Percentiles rank a stretch among this genome's conserved stretches.
These are phyloP conservation scores for Flaveria ramosissima DNA, from an alignment of 129 eudicot genomes.

Conservation along the genomic window DNA sequence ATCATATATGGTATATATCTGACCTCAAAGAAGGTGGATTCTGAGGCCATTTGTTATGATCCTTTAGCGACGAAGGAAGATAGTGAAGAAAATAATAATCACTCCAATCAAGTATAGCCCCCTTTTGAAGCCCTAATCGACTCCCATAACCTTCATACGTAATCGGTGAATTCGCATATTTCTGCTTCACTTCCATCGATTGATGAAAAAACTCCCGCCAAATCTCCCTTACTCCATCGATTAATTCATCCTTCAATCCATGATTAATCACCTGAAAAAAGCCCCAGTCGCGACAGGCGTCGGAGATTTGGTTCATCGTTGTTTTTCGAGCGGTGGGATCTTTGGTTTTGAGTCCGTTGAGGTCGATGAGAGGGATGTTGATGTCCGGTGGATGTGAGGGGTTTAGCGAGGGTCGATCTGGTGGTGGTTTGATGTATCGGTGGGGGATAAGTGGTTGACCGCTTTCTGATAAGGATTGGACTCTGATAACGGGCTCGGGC, in stretches of 20 bases:
- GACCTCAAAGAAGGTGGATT: constrained; percentile 63
- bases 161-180: constrained; percentile 63
- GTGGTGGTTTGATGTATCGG: constrained; percentile 59
- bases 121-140: constrained; percentile 77
- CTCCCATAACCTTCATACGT: constrained; percentile 93
- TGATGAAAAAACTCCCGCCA: constrained; percentile 78
- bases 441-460: constrained; percentile 45
- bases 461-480: constrained; percentile 63
- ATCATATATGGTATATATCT: not conserved
- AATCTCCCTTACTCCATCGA: constrained; percentile 58
- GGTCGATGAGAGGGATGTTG: constrained; percentile 67
- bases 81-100: constrained; percentile 77
- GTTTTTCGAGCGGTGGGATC: not conserved
- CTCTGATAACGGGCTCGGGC: constrained; percentile 86
- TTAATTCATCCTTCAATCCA: constrained; percentile 55
- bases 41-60: constrained; percentile 74
- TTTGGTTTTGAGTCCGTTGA: constrained; percentile 29
- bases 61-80: constrained; percentile 41
- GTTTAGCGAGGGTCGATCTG: constrained; percentile 46
- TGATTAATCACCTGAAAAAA: constrained; percentile 80
- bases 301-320: constrained; percentile 35
- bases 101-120: constrained; percentile 89
- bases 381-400: not conserved
- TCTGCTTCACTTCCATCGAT: constrained; percentile 73
- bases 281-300: constrained; percentile 74